Evolutionary conservation across 352 stramenopile species (phyloP), one percentile per base, ranked within the genome.

Genomic region (Thalassiosira mediterranea): DNA sequence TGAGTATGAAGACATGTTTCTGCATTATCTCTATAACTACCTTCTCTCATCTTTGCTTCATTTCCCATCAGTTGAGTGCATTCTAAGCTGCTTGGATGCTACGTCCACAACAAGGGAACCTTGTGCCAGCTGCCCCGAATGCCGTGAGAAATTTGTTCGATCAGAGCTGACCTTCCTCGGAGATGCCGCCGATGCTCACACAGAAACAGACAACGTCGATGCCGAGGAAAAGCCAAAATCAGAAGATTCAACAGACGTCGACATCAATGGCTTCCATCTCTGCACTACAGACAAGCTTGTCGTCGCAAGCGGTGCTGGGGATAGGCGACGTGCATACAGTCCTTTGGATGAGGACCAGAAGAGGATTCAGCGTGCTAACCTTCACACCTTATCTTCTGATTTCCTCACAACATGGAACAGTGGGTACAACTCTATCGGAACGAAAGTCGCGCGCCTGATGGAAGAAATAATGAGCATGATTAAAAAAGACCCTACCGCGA

Each of bases 381-480:
- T 46, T 29, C 60, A 69, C 21, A 69, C 60, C 1, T 31, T 68
- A 23, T 32, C 53, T 7, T 13, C 29, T 25, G 34, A 68, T n/a
- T 66, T 74, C 32, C 65, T 74, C 15, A 19, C 44, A 19, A 31
- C 34, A n/a, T 74, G 56, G 46, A 59, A 74, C 28, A 23, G 23
- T n/a, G 52, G 19, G 2, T 67, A 17, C 1, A 34, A 4, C 2
- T n/a, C 23, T 0, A 44, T 74, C 47, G 65, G 65, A 11, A 64
- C 53, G 11, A 74, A 74, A 28, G 31, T 74, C 49, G 38, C 57
- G n/a, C 19, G 26, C 3, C 48, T 76, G 34, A 17, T 76, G 21
- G 42, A 76, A 38, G 54, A 76, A 26, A 63, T 77, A 13, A 83
- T 73, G 37, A 13, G 25, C 1, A 63, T 71, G 29, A 79, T 65